A percentile compares a stretch with the other conserved stretches of the same genome.
Conservation (phyloP, 2,329 filamentous ascomycete species). For the Parafenestella ontariensis region DNA sequence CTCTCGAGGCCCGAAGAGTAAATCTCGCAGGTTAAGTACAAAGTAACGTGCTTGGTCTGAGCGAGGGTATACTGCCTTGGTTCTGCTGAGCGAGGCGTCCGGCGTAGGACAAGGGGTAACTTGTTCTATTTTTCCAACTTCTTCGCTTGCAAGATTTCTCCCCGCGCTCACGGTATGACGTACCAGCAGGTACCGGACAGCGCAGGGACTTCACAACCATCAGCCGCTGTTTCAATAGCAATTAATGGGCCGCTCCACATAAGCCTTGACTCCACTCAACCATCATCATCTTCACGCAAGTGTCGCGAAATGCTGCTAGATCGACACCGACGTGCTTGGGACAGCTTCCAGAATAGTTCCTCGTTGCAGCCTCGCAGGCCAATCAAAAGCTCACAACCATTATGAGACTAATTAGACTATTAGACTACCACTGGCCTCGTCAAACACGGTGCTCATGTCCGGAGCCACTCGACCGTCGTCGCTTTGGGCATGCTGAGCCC, state of each 20-base stretch:
- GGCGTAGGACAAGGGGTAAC: constrained; percentile 3
- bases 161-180: constrained; percentile 16
- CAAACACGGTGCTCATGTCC: neutral
- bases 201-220: constrained; percentile 12
- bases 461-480: neutral
- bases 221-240: neutral
- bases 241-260: constrained; percentile 1
- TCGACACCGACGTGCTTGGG: no score
- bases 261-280: constrained; percentile 5
- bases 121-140: constrained; percentile 5
- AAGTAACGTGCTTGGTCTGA: constrained; percentile 7
- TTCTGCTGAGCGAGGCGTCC: constrained; percentile 14
- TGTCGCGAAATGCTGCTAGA: neutral
- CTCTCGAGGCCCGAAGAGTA: neutral
- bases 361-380: neutral
- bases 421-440: neutral
- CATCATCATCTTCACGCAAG: constrained; percentile 12
- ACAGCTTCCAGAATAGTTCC: neutral
- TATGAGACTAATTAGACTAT: no score
- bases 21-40: neutral
- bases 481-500: neutral
- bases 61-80: constrained; percentile 18
- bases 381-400: neutral
- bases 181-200: constrained; percentile 9
- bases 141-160: constrained; percentile 18